Evolutionary conservation across 2,329 filamentous ascomycete genomes (phyloP).

Genomic region (Cytospora piceicola): DNA sequence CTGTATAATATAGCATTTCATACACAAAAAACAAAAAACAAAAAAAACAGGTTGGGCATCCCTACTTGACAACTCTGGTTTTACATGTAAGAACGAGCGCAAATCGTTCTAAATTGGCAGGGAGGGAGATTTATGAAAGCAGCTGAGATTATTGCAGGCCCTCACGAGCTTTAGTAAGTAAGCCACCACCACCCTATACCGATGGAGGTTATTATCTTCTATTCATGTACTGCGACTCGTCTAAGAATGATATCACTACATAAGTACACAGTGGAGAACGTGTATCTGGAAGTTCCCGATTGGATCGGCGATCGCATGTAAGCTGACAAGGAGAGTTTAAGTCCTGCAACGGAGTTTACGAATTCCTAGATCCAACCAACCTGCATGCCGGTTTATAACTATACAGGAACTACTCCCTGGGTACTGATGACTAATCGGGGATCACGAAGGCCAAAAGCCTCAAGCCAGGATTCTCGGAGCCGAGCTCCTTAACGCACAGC

Average conservation of each 20-base stretch:
- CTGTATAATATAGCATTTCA: too few relatives aligned
- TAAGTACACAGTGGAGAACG: not conserved
- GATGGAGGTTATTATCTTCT: not conserved
- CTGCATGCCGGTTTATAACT: not conserved
- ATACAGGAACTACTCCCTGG: too few relatives aligned
- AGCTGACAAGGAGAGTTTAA: not conserved
- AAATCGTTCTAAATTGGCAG: not conserved
- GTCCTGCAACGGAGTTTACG: not conserved
- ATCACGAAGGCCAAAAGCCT: not conserved
- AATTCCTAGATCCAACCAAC: not conserved
- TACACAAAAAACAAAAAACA: too few relatives aligned
- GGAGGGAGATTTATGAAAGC: not conserved
- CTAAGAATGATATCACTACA: too few relatives aligned
- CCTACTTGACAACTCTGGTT: too few relatives aligned
- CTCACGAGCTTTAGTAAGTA: not conserved
- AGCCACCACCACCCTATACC: too few relatives aligned
- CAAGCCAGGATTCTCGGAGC: constrained; percentile 1
- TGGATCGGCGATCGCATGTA: constrained; percentile 4
- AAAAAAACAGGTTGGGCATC: too few relatives aligned
- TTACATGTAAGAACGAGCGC: too few relatives aligned
- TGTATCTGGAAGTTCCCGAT: not conserved
- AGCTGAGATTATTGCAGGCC: not conserved
- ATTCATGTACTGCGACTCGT: too few relatives aligned
- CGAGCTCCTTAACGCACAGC: not conserved
- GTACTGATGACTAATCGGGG: not conserved